Base-by-base conservation (phyloP, 345 rosid species). In the Diplotaxis tenuifolia region DNA sequence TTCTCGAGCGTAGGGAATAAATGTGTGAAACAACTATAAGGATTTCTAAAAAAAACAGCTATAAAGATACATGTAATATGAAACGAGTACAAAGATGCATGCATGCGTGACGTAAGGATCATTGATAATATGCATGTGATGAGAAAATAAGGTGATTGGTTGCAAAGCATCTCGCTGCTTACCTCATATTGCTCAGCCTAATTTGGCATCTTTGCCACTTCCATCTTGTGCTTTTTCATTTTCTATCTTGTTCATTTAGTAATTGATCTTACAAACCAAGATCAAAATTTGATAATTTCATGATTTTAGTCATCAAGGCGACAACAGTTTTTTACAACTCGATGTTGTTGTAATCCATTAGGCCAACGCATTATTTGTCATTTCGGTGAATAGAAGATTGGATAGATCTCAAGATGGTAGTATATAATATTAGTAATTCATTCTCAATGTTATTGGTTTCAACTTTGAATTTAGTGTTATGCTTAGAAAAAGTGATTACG, bases 91-190 rank as follows among this genome's bases (percentile, higher is more conserved):
- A 32, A 57, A 57, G 52, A 56, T 73, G 65, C 60, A 66, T 74
- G 67, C 72, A 74, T 74, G 55, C 47, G 47, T 12, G 68, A 67
- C 68, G 78, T 60, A 59, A 12, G 47, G 32, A 36, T 50, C 68
- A 67, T 25, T 50, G 32, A 50, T 60, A 49, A 16, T 60, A 20
- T 5, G 49, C 49, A 42, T 50, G 78, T 75, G 68, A 57, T 23
- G 62, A 5, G 12, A 9, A 60, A 60, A 60, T 11, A 36, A 27
- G 62, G 62, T 16, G 61, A 18, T 50, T 14, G 54, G 75, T 64
- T 64, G n/a, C 75, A 64, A 70, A 70, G 71, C 71, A 64, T 63
- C 60, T 70, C 22, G 18, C 11, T 64, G 54, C 75, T 70, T 76
- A 64, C 62, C 54, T 70, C 75, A 76, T 70, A 31, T 32, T 63